Conservation (phyloP, 306 rosid genomes). For the Phaseolus lunatus region DNA sequence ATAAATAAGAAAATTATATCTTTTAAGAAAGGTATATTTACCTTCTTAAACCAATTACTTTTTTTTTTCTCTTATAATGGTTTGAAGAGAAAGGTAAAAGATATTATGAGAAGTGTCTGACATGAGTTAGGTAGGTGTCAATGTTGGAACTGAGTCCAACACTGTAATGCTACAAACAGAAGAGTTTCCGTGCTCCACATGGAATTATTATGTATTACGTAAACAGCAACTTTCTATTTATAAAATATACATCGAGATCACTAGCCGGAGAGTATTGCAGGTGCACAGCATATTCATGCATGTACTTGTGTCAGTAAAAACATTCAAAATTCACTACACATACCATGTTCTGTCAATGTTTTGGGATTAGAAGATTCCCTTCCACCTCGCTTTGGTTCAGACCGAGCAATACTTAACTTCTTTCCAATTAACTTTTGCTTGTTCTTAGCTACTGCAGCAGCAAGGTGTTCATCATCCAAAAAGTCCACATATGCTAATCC, state of each 20-base stretch:
- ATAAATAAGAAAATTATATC: neutral
- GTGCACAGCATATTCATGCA: constrained; percentile 12
- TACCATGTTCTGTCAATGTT: constrained; percentile 53
- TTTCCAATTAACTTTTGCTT: constrained; percentile 71
- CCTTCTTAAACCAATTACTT: neutral
- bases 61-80: neutral
- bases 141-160: neutral
- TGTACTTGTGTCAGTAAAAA: neutral
- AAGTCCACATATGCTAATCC: constrained; percentile 97
- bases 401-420: constrained; percentile 81
- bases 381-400: constrained; percentile 75
- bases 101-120: neutral
- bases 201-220: neutral
- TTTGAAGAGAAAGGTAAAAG: neutral
- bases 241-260: constrained; percentile 10
- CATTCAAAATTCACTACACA: constrained; percentile 29
- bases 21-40: neutral
- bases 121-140: neutral
- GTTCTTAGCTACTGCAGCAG: constrained; percentile 82
- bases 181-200: neutral
- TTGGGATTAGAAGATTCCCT: constrained; percentile 53
- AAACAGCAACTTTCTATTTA: constrained; percentile 6
- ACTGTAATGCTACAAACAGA: neutral
- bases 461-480: constrained; percentile 74
- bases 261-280: constrained; percentile 5